Evolutionary conservation across 192 early-diverging fungal genomes (phyloP).

Genomic region (Hyaloraphidium curvatum): DNA sequence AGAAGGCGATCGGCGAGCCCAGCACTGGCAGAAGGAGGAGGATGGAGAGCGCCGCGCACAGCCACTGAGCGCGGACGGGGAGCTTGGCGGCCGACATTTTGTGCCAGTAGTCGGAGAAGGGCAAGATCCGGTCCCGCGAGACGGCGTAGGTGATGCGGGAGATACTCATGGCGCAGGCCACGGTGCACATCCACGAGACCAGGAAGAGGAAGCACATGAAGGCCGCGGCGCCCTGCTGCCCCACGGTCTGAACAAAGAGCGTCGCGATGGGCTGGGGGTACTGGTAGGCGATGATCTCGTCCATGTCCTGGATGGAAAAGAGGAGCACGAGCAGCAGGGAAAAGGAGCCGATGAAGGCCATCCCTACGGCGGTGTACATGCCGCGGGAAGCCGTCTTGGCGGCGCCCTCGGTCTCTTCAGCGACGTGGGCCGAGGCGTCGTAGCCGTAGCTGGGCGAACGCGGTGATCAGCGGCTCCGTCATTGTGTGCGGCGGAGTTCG

Average conservation of each 20-base stretch:
- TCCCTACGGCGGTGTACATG: neutral
- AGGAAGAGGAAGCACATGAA: conserved; percentile 21
- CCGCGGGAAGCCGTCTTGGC: neutral
- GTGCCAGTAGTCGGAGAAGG: conserved; percentile 14
- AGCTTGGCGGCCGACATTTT: conserved; percentile 14
- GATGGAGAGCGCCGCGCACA: conserved; percentile 12
- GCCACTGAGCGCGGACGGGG: conserved; percentile 18
- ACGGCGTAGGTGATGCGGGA: conserved; percentile 19
- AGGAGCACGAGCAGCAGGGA: neutral
- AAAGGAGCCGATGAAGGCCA: neutral
- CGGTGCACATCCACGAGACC: conserved; percentile 20
- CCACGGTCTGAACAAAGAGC: conserved; percentile 4
- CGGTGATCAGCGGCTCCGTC: too few species aligned
- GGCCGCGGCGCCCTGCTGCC: conserved; percentile 13
- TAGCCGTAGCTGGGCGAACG: neutral
- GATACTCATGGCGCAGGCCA: conserved; percentile 17
- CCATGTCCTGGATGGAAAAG: neutral
- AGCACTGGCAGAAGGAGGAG: conserved; percentile 15
- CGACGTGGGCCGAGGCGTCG: conserved; percentile 1
- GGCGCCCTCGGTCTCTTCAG: neutral
- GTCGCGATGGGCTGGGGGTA: neutral
- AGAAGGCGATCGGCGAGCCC: conserved; percentile 15
- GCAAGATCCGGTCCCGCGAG: conserved; percentile 23
- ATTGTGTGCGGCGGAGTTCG: neutral
- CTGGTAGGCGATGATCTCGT: neutral